phyloP scores from a whole-genome alignment of 2,329 filamentous ascomycete species.

The Pseudogymnoascus sp. region DNA sequence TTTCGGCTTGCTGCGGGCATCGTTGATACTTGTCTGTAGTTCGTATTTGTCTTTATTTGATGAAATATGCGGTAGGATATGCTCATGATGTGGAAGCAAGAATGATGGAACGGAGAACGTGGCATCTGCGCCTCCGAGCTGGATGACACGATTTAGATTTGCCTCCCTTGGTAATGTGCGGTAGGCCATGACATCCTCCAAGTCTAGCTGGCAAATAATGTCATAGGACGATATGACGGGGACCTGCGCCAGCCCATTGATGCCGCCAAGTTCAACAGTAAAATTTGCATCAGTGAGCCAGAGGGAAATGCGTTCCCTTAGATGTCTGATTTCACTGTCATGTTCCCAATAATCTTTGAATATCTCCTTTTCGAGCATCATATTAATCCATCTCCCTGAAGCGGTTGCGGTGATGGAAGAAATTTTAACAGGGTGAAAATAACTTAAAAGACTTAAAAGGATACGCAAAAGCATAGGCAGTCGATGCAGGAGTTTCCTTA shows the following conservation, averaged over 20 bases:
- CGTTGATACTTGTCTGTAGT: conserved; percentile 31
- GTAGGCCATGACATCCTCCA: conserved; percentile 42
- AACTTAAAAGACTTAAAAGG: conserved; percentile 40
- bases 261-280: conserved; percentile 37
- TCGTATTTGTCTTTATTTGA: conserved; percentile 28
- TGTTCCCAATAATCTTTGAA: conserved; percentile 40
- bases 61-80: conserved; percentile 37
- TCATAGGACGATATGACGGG: conserved; percentile 40
- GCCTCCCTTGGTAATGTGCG: conserved; percentile 36
- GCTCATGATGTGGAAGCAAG: conserved; percentile 46
- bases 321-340: conserved; percentile 35
- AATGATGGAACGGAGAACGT: conserved; percentile 40
- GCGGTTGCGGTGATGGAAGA: conserved; percentile 41
- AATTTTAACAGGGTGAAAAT: conserved; percentile 44
- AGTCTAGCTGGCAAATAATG: conserved; percentile 37
- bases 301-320: conserved; percentile 37
- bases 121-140: conserved; percentile 42
- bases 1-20: conserved; percentile 37
- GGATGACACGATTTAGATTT: conserved; percentile 39
- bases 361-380: conserved; percentile 38
- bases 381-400: conserved; percentile 42
- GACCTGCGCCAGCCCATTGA: conserved; percentile 38
- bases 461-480: conserved; percentile 41
- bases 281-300: conserved; percentile 47
- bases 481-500: conserved; percentile 39